Evolutionary conservation across 2,329 filamentous ascomycete genomes (phyloP).

Genomic region (Venturia effusa): DNA sequence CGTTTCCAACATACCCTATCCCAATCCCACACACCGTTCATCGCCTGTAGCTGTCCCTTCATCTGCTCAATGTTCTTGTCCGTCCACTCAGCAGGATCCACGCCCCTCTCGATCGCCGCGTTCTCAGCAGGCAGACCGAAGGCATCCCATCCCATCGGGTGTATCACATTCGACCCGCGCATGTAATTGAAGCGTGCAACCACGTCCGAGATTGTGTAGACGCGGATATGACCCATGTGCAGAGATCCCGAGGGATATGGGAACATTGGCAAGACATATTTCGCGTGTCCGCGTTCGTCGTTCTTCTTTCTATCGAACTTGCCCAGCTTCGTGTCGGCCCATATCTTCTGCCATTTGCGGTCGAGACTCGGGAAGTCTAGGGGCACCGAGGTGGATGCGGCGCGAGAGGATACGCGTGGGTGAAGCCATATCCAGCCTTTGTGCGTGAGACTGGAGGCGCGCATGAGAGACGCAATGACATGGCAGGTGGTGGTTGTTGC

Average conservation of each 20-base stretch:
- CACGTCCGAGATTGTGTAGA: constrained; percentile 85
- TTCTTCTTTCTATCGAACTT: constrained; percentile 11
- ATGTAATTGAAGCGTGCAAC: constrained; percentile 57
- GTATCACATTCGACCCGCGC: constrained; percentile 62
- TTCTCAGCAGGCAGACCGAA: constrained; percentile 89
- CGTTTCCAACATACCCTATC: constrained; percentile 47
- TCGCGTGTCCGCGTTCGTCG: constrained; percentile 15
- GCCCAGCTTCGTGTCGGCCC: constrained; percentile 21
- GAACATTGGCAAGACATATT: constrained; percentile 82
- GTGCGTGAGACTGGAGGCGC: background rate
- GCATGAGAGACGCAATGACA: constrained; percentile 4
- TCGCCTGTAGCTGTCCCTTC: constrained; percentile 67
- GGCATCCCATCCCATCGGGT: constrained; percentile 93
- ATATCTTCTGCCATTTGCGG: constrained; percentile 44
- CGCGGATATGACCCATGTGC: constrained; percentile 77
- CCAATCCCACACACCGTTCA: constrained; percentile 82
- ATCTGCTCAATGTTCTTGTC: constrained; percentile 69
- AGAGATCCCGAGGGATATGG: constrained; percentile 82
- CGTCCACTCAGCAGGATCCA: constrained; percentile 72
- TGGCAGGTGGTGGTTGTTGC: background rate
- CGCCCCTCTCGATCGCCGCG: constrained; percentile 71
- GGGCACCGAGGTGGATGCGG: background rate
- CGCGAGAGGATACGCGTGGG: background rate
- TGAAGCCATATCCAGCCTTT: constrained; percentile 2
- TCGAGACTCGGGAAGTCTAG: constrained; percentile 38